Base-by-base conservation (phyloP, 2,329 filamentous ascomycete genomes). In the Xylaria sp. region DNA sequence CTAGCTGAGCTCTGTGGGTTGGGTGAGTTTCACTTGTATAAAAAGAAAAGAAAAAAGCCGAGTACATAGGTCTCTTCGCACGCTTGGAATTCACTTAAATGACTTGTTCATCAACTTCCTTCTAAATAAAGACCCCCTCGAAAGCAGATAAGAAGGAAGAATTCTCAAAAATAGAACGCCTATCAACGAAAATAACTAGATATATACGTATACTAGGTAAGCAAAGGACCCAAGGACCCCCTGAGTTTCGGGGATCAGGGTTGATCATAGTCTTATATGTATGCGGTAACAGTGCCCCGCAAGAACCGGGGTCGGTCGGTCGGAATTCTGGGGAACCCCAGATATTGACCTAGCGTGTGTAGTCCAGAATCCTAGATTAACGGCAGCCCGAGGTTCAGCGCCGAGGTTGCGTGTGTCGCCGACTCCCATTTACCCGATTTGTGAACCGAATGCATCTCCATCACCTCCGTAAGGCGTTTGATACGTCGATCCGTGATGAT, bases 381-480 rank as follows among this genome's bases (percentile, higher is more conserved):
- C 53, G 58, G 44, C 44, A 54, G n/a, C 9, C 60, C 35, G 32
- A 25, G 16, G 27, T 25, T 50, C 25, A 37, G 57, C 59, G 65
- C 65, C 65, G 65, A 67, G 65, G 65, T 67, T 64, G 27, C 27
- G 21, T n/a, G n/a, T 37, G 53, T 66, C 47, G 53, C 54, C 60
- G 47, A 50, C 40, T 35, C 48, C 66, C 66, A 57, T 68, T 68
- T 57, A 58, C 18, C 60, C 65, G 65, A 67, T 27, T 51, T 27
- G 40, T 27, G 23, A 65, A 6, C 65, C 60, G 60, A 37, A 40
- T 44, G 59, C 53, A 44, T 23, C 44, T 58, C 53, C 37, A 32
- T 57, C 32, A 29, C 35, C 57, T 50, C 58, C 51, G 53, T n/a
- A 50, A 54, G 29, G 25, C 50, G 42, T 35, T 42, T n/a, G 23